These are phyloP conservation scores for Rosa persica DNA, from an alignment of 306 rosid species.

Conservation along the genomic window DNA sequence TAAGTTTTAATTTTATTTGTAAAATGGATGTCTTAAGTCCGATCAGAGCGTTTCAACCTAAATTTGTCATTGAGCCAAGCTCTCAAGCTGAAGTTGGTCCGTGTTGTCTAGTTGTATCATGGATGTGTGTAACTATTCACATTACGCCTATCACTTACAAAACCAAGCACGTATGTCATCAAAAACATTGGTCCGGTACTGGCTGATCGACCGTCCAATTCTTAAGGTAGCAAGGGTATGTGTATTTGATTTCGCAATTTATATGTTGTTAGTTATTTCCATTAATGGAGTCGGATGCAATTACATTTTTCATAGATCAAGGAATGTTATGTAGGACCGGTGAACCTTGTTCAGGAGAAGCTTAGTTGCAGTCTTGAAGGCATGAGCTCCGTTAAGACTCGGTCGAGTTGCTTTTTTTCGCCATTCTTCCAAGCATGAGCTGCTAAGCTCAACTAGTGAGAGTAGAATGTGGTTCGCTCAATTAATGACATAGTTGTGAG, in stretches of 20 bases:
- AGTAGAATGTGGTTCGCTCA: background rate
- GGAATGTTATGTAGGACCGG: background rate
- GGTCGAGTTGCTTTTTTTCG: background rate
- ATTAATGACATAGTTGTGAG: background rate
- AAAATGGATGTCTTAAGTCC: background rate
- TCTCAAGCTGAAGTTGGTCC: too few relatives aligned
- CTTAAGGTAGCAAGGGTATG: too few relatives aligned
- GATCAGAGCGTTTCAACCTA: background rate
- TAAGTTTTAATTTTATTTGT: background rate
- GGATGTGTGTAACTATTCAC: too few relatives aligned
- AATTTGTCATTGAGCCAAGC: too few relatives aligned
- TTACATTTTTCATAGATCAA: too few relatives aligned
- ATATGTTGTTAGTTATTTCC: too few relatives aligned
- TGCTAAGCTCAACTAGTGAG: background rate
- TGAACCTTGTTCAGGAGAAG: background rate
- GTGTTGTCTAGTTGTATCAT: too few relatives aligned
- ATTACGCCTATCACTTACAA: too few relatives aligned
- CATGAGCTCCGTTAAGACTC: background rate
- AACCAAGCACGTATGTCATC: background rate
- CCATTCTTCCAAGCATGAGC: background rate
- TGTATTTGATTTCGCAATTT: too few relatives aligned
- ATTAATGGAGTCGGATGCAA: background rate
- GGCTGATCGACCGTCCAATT: too few relatives aligned
- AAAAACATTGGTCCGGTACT: too few relatives aligned
- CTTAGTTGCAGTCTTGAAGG: background rate